phyloP scores from a whole-genome alignment of 768 basidiomycete genomes.

The Cystofilobasidium macerans region DNA sequence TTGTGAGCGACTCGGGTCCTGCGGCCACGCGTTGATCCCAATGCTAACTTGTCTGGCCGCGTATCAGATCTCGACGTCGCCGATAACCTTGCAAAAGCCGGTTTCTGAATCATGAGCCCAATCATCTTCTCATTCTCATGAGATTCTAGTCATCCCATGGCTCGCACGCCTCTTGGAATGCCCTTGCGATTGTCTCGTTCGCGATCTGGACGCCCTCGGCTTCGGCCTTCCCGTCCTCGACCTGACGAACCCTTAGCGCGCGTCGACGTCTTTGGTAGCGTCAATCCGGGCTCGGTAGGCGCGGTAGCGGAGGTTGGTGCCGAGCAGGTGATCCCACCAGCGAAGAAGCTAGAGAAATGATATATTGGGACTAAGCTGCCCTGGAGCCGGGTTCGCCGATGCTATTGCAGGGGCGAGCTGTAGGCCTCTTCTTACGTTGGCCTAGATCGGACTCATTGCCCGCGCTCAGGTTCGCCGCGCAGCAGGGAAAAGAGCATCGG shows the following conservation, averaged over 20 bases:
- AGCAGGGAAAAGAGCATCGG: too few species aligned
- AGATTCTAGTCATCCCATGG: too few species aligned
- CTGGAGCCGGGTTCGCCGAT: too few species aligned
- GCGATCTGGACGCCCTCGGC: constrained; percentile 12
- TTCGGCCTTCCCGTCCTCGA: constrained; percentile 14
- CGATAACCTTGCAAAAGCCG: constrained; percentile 15
- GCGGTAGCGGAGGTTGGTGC: constrained; percentile 14
- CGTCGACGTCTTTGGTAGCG: neutral
- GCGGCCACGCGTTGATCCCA: too few species aligned
- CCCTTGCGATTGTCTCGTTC: constrained; percentile 7
- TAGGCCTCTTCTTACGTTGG: too few species aligned
- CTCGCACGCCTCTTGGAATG: neutral
- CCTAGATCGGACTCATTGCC: too few species aligned
- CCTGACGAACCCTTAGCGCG: neutral
- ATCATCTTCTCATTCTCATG: neutral
- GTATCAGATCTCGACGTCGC: constrained; percentile 14
- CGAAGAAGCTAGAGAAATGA: constrained; percentile 15
- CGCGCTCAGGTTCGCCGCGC: too few species aligned
- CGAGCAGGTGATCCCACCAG: constrained; percentile 17
- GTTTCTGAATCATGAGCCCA: neutral
- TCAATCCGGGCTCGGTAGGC: constrained; percentile 18
- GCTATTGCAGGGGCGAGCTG: too few species aligned
- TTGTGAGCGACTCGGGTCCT: constrained; percentile 42
- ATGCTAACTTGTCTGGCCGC: too few species aligned
- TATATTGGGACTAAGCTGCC: too few species aligned